Conservation (phyloP, 768 basidiomycete genomes). For the Rhodotorula toruloides region DNA sequence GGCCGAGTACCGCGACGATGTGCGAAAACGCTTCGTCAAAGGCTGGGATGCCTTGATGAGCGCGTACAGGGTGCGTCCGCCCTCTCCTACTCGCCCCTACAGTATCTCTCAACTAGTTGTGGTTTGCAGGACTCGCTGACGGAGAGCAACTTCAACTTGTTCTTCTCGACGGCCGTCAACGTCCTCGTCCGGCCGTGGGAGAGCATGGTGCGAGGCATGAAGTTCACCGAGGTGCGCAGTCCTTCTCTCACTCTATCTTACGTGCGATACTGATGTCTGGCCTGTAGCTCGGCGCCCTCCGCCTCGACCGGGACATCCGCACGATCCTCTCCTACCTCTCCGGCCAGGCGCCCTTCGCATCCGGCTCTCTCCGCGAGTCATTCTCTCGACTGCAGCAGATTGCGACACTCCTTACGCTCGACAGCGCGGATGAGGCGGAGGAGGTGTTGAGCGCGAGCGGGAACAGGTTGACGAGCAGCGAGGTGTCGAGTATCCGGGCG, state of each 20-base stretch:
- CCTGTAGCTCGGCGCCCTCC: slow-evolving; percentile 80
- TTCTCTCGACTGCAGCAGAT: slow-evolving; percentile 89
- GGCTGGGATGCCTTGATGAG: slow-evolving; percentile 80
- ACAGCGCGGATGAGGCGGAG: slow-evolving; percentile 36
- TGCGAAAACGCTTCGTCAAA: slow-evolving; percentile 83
- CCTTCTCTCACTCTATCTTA: neutral
- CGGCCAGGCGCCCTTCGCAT: slow-evolving; percentile 81
- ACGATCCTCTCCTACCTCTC: slow-evolving; percentile 75
- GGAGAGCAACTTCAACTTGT: slow-evolving; percentile 74
- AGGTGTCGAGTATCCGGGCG: slow-evolving; percentile 25
- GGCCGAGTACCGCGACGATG: slow-evolving; percentile 77
- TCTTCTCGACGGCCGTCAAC: slow-evolving; percentile 80
- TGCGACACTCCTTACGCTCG: slow-evolving; percentile 75
- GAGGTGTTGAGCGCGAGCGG: slow-evolving; percentile 31
- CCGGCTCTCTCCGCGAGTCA: slow-evolving; percentile 69
- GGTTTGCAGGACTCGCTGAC: slow-evolving; percentile 69
- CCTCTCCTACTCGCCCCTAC: neutral
- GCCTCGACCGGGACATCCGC: slow-evolving; percentile 87
- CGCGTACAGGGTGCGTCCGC: slow-evolving; percentile 66
- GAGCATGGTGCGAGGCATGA: slow-evolving; percentile 70
- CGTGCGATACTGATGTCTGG: too few species aligned
- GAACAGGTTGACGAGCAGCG: slow-evolving; percentile 26
- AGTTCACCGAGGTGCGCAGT: slow-evolving; percentile 72
- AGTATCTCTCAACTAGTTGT: too few species aligned
- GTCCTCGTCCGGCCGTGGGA: slow-evolving; percentile 93